Evolutionary conservation across 1,284 basidiomycete species (phyloP).

Genomic region (Caloboletus firmus): DNA sequence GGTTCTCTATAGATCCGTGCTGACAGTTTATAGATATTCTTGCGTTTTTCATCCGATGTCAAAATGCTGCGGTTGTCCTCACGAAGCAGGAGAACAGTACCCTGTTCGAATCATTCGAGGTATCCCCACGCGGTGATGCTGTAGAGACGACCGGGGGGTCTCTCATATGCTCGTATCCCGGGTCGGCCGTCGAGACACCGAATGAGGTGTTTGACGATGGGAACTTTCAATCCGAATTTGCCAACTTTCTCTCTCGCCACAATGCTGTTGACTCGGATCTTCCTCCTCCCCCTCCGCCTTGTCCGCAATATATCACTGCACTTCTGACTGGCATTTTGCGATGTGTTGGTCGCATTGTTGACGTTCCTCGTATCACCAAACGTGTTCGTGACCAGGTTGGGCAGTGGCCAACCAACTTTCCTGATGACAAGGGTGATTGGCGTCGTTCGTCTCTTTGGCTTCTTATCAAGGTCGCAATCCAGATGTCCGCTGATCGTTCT

Average conservation of each 20-base stretch:
- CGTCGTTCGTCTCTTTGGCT: slow-evolving; percentile 41
- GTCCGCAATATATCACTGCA: slow-evolving; percentile 37
- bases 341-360: slow-evolving; percentile 19
- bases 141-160: slow-evolving; percentile 23
- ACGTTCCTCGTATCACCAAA: slow-evolving; percentile 29
- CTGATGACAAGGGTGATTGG: slow-evolving; percentile 31
- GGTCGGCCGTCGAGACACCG: slow-evolving; percentile 30
- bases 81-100: slow-evolving; percentile 20
- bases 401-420: too few species aligned
- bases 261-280: neutral
- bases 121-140: slow-evolving; percentile 12
- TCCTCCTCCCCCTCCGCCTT: neutral
- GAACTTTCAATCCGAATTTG: slow-evolving; percentile 22
- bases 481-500: slow-evolving; percentile 37
- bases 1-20: neutral
- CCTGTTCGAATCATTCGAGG: slow-evolving; percentile 39
- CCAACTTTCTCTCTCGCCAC: slow-evolving; percentile 26
- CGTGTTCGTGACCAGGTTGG: slow-evolving; percentile 34
- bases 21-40: slow-evolving; percentile 22
- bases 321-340: slow-evolving; percentile 38
- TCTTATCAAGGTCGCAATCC: slow-evolving; percentile 39
- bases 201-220: slow-evolving; percentile 17
- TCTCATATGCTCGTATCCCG: slow-evolving; percentile 37
- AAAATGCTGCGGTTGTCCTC: slow-evolving; percentile 40
- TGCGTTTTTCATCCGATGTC: slow-evolving; percentile 33